Evolutionary conservation across 73 alveolate species (phyloP), one percentile per base, ranked within the genome.

Genomic region (Uronychia binucleata): DNA sequence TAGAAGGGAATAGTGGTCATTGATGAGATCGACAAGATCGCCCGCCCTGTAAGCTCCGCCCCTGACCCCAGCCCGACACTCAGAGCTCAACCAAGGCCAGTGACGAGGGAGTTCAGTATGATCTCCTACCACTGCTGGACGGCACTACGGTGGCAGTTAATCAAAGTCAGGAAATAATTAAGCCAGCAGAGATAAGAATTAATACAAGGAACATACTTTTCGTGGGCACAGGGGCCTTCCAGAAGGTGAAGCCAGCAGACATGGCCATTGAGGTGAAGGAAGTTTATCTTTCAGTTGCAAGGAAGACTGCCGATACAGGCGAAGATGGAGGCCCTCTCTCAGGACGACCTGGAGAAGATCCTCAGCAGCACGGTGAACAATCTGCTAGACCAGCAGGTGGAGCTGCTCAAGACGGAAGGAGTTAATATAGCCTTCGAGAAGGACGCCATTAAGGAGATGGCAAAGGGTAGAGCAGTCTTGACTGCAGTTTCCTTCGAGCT

Each of bases 51-150:
- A 31, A 74, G 31, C 28, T n/a, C 33, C 83, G 0, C 26, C 75
- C 32, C 30, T n/a, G 77, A 14, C 79, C 74, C 0, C 57, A 60
- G 78, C 85, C 82, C 25, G 93, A 82, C 29, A 81, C 81, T 29
- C 27, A 67, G 13, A 75, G 80, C n/a, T 87, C 88, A 8, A 83
- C 94, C n/a, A 87, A 91, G 29, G 94, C 97, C 0, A 86, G 94
- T 34, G 96, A 96, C 34, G 97, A 91, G 82, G 98, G 98, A 19
- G 98, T 94, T 0, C 88, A 94, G 80, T 84, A 96, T 58, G 98
- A 94, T 81, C 84, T 94, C 28, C 84, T 94, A 33, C 98, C 98
- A 0, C 33, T 94, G 28, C 75, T 94, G 0, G 98, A 94, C 57
- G 98, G 98, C 0, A 84, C 97, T n/a, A 86, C 89, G 75, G 89